Evolutionary conservation across 495 filamentous ascomycete genomes (phyloP).

Genomic region (Penicillium antarcticum): DNA sequence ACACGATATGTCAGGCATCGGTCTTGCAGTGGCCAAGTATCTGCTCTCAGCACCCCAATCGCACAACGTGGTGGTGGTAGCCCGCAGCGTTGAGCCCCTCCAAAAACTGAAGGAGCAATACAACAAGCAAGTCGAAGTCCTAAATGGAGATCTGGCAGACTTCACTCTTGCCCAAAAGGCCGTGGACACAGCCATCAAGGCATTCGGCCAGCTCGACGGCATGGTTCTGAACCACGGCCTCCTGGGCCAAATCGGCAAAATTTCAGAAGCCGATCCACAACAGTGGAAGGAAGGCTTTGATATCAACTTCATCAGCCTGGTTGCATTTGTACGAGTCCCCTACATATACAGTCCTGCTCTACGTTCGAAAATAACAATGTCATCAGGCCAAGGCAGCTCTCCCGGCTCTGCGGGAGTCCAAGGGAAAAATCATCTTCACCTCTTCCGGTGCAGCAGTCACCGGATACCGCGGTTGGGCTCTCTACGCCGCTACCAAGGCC

Average conservation of each 20-base stretch:
- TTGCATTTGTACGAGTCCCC: conserved; percentile 66
- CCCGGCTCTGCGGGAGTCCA: conserved; percentile 62
- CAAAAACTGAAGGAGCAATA: conserved; percentile 63
- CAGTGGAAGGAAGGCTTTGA: conserved; percentile 78
- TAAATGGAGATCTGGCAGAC: conserved; percentile 76
- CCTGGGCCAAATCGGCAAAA: conserved; percentile 70
- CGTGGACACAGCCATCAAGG: conserved; percentile 57
- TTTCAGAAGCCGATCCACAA: conserved; percentile 59
- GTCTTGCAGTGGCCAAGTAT: conserved; percentile 69
- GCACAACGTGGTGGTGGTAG: conserved; percentile 73
- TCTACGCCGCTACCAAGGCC: conserved; percentile 84
- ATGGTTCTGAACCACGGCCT: conserved; percentile 87
- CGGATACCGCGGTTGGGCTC: conserved; percentile 71
- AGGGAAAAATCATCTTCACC: conserved; percentile 69
- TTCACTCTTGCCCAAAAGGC: conserved; percentile 57
- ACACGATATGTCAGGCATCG: conserved; percentile 60
- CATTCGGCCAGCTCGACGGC: conserved; percentile 73
- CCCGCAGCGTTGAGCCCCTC: conserved; percentile 65
- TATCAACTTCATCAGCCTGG: conserved; percentile 76
- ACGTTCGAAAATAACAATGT: conserved; percentile 10
- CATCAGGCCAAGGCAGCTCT: conserved; percentile 69
- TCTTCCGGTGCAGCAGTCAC: conserved; percentile 70
- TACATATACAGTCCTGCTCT: not conserved
- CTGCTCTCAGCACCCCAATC: conserved; percentile 58
- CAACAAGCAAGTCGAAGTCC: conserved; percentile 61